These are phyloP conservation scores for Penicillium coprophilum DNA, from an alignment of 495 filamentous ascomycete species.

Conservation along the genomic window DNA sequence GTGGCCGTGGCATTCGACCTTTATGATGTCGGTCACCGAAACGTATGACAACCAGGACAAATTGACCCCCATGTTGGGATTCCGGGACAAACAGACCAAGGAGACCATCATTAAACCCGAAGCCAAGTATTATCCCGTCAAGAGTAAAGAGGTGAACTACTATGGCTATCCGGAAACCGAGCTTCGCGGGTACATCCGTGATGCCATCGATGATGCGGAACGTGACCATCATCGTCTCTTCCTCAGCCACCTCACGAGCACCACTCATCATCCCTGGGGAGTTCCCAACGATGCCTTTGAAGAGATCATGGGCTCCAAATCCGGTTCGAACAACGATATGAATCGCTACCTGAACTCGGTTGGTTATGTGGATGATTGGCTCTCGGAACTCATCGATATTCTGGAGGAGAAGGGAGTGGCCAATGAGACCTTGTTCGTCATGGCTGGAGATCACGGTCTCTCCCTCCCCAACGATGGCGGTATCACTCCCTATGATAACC, in stretches of 20 bases:
- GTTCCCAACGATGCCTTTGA: slow-evolving; percentile 35
- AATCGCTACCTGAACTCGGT: slow-evolving; percentile 46
- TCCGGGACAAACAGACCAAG: slow-evolving; percentile 39
- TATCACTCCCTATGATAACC: slow-evolving; percentile 51
- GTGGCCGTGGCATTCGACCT: slow-evolving; percentile 47
- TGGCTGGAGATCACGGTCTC: slow-evolving; percentile 48
- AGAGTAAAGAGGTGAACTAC: slow-evolving; percentile 47
- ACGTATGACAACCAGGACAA: slow-evolving; percentile 47
- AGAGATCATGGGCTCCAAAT: slow-evolving; percentile 21
- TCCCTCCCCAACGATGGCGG: slow-evolving; percentile 46
- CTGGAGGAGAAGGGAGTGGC: slow-evolving; percentile 42
- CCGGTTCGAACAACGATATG: slow-evolving; percentile 30
- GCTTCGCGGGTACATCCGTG: slow-evolving; percentile 46
- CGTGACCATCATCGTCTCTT: slow-evolving; percentile 44
- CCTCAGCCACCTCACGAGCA: slow-evolving; percentile 50
- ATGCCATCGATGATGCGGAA: slow-evolving; percentile 48
- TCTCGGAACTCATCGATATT: slow-evolving; percentile 35
- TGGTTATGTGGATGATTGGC: slow-evolving; percentile 42
- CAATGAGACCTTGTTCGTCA: slow-evolving; percentile 45
- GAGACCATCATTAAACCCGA: slow-evolving; percentile 39
- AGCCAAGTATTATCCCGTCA: slow-evolving; percentile 40
- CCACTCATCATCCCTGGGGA: slow-evolving; percentile 50
- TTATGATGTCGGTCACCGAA: slow-evolving; percentile 52
- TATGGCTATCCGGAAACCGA: slow-evolving; percentile 50
- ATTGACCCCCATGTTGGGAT: slow-evolving; percentile 43